Base-by-base conservation (phyloP, 2,329 filamentous ascomycete species). In the Beauveria bassiana region DNA sequence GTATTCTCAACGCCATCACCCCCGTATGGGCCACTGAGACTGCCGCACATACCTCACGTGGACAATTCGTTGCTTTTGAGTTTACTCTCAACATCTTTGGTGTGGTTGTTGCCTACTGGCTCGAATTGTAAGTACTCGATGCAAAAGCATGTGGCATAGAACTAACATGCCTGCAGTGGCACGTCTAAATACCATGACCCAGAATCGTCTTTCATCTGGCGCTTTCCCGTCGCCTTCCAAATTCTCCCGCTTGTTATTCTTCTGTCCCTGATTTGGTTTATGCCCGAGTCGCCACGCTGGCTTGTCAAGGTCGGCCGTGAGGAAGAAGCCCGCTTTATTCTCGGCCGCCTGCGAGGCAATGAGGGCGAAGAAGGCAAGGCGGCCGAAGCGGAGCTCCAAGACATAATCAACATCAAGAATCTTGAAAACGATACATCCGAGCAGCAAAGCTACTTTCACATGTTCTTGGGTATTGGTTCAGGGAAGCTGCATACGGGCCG, bases 21-120 rank as follows among this genome's bases (percentile, higher is more conserved):
- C 87, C 87, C 0, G 86, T 89, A 3, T 90, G 86, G 86, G 86
- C 86, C 1, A 87, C 87, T 0, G 88, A 90, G 71, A 87, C 84
- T 0, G 83, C 86, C 0, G 82, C 87, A 45, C 85, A 89, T 67
- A 88, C 81, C 0, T 86, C 83, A 2, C 81, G 88, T 46, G 88
- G 88, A 6, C 80, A 85, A 53, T 88, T 89, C 64, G 84, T 90
- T 61, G 85, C 86, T 10, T 85, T 89, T 59, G 87, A 90, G 67
- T 90, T 91, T 64, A 90, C 86, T 0, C 72, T 90, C 9, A 91
- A 90, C 68, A 89, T 90, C 63, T 85, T 89, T 53, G 87, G 87
- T 67, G 85, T 89, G 74, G 81, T 71, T 0, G 71, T 75, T 3
- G 73, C 73, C 3, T 89, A 89, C 65, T 87, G 84, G 85, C 70